Percentiles rank a stretch among this genome's conserved stretches.
phyloP scores from a whole-genome alignment of 1,284 basidiomycete species.

The Irpex rosettiformis region DNA sequence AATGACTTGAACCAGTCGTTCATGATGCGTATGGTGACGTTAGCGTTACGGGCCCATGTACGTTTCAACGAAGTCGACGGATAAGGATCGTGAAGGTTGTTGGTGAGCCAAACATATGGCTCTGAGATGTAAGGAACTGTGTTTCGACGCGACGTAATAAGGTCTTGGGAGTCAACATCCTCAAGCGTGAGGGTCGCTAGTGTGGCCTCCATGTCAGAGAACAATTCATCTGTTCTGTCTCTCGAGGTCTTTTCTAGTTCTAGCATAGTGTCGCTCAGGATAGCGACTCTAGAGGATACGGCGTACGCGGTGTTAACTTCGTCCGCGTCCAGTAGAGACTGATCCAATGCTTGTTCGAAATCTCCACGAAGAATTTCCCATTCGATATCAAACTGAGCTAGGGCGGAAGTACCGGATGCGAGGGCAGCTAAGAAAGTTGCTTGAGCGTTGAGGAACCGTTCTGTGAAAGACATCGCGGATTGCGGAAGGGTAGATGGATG shows the following conservation, averaged over 20 bases:
- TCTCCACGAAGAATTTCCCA: constrained; percentile 14
- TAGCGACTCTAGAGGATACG: constrained; percentile 10
- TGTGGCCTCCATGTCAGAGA: not conserved
- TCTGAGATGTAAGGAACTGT: not conserved
- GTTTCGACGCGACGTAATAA: not conserved
- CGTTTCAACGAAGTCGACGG: constrained; percentile 14
- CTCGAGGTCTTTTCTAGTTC: constrained; percentile 1
- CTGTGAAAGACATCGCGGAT: constrained; percentile 13
- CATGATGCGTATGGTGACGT: not conserved
- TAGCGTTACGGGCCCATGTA: constrained; percentile 6
- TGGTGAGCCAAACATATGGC: constrained; percentile 16
- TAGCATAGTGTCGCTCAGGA: not conserved
- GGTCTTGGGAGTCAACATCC: not conserved
- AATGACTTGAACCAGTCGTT: constrained; percentile 18
- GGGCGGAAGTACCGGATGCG: constrained; percentile 7
- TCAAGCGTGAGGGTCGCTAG: not conserved
- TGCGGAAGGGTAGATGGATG: constrained; percentile 9
- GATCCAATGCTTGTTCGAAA: constrained; percentile 8
- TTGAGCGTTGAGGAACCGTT: constrained; percentile 19
- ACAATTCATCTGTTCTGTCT: not conserved
- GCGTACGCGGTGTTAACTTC: constrained; percentile 6
- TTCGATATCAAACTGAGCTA: constrained; percentile 13
- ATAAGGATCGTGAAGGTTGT: constrained; percentile 20
- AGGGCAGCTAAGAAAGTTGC: constrained; percentile 19
- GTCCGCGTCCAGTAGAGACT: not conserved